Base-by-base conservation (phyloP, 768 basidiomycete genomes). In the Kockovaella imperatae region DNA sequence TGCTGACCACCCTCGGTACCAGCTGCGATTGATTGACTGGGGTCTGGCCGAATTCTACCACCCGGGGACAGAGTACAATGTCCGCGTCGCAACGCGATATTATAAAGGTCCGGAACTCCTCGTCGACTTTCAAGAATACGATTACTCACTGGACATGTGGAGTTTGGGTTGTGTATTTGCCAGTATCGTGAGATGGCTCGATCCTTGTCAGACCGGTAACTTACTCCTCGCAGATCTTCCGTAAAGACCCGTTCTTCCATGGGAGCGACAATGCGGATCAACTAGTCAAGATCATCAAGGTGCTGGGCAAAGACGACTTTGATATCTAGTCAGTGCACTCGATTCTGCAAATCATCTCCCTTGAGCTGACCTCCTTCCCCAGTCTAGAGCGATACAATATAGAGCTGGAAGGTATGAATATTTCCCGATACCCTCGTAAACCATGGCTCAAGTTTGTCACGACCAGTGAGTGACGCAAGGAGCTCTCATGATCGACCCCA, bases 241-340 rank as follows among this genome's bases (percentile, higher is more conserved):
- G 93, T 59, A 96, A 96, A 72, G 93, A 96, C 70, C 91, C 91
- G n/a, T 93, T 96, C 76, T 97, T 97, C 80, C 93, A 97, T 64
- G 93, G 93, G 14, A 90, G 93, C 67, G 91, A 97, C 73, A 97
- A 97, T 73, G 95, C 93, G 65, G 93, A 97, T 73, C 93, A 96
- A 68, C 76, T 97, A 49, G 91, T 93, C 67, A 97, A 95, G 75
- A 97, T 97, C 56, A 83, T 89, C 45, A 96, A 96, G 75, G 90
- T 97, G 42, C 77, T 97, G 52, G 93, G 93, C 35, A 97, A 93
- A 4, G 91, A 96, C 57, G 91, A 93, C 62, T 73, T 97, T 30
- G 91, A 87, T 68, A 76, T 81, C 34, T 96, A 96, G 71, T 72
- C 35, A 52, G 67, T 67, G 21, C 7, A 31, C 7, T 2, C 42